phyloP scores from a whole-genome alignment of 2,329 filamentous ascomycete genomes.

The Ceratocystis destructans region DNA sequence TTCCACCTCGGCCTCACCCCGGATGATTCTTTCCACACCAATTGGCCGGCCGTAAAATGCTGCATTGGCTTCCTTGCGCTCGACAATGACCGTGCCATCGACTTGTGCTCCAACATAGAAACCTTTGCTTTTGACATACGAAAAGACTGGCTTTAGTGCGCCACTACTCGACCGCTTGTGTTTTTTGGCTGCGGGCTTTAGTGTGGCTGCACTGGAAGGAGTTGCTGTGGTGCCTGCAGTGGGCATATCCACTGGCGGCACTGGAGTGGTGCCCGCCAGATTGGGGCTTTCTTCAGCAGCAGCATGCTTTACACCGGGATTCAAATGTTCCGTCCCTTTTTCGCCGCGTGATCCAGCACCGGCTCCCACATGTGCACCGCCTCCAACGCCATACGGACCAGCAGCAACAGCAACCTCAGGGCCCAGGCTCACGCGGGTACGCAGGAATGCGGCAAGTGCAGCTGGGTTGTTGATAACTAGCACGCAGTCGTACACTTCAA shows the following conservation, averaged over 20 bases:
- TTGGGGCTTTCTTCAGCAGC: not conserved
- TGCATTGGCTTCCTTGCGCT: constrained; percentile 77
- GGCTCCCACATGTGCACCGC: constrained; percentile 48
- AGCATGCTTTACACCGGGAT: not conserved
- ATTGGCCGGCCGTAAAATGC: constrained; percentile 61
- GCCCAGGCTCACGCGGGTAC: constrained; percentile 60
- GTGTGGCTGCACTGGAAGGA: constrained; percentile 37
- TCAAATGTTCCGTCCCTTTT: constrained; percentile 13
- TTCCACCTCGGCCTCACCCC: constrained; percentile 26
- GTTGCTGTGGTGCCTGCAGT: constrained; percentile 15
- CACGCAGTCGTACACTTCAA: constrained; percentile 83
- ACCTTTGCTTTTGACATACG: constrained; percentile 76
- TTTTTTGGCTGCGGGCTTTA: constrained; percentile 23
- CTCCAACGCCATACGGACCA: constrained; percentile 55
- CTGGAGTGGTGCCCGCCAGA: not conserved
- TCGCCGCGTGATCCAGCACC: constrained; percentile 10
- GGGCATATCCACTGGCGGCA: not conserved
- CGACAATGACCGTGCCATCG: constrained; percentile 75
- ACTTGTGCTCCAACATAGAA: constrained; percentile 79
- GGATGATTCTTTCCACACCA: constrained; percentile 35
- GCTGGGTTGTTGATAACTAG: constrained; percentile 69
- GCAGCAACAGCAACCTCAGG: constrained; percentile 66
- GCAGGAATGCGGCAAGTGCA: constrained; percentile 64
- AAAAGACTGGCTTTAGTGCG: constrained; percentile 34
- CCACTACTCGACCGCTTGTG: constrained; percentile 19